phyloP scores from a whole-genome alignment of 345 rosid genomes.

The Salix caprea region DNA sequence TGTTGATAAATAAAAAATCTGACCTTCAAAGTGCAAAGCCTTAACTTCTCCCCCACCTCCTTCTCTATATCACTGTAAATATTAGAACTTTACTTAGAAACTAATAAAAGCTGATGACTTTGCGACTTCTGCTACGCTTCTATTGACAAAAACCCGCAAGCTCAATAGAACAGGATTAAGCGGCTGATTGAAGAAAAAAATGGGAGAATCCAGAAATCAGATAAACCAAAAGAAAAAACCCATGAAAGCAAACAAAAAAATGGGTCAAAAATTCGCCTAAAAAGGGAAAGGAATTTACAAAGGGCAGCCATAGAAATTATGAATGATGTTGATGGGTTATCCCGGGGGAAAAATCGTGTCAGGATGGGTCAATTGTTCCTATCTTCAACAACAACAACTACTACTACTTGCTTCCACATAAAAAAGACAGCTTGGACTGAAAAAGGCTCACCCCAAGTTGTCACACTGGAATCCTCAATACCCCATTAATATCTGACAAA shows the following conservation, averaged over 20 bases:
- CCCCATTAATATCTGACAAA: constrained; percentile 48
- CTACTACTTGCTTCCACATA: constrained; percentile 35
- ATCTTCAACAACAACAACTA: constrained; percentile 25
- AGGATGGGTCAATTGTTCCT: constrained; percentile 47
- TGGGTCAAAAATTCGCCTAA: background rate
- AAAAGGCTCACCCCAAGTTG: constrained; percentile 35
- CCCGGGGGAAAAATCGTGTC: constrained; percentile 28
- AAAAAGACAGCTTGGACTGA: constrained; percentile 39
- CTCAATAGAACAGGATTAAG: constrained; percentile 8
- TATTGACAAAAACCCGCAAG: constrained; percentile 6
- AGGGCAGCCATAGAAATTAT: constrained; percentile 46
- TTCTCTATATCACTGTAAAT: constrained; percentile 3
- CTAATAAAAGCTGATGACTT: background rate
- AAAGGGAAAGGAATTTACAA: constrained; percentile 20
- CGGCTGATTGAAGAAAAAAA: constrained; percentile 28
- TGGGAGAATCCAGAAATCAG: constrained; percentile 24
- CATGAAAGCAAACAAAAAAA: constrained; percentile 7
- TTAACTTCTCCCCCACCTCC: constrained; percentile 5
- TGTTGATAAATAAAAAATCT: constrained; percentile 5
- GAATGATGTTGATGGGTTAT: constrained; percentile 57
- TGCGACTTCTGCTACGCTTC: background rate
- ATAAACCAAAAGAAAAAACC: constrained; percentile 11
- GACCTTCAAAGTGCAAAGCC: constrained; percentile 19
- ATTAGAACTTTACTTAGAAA: background rate
- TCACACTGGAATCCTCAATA: constrained; percentile 37